Base-by-base conservation (phyloP, 148 eudicot genomes). In the Arctostaphylos glauca region DNA sequence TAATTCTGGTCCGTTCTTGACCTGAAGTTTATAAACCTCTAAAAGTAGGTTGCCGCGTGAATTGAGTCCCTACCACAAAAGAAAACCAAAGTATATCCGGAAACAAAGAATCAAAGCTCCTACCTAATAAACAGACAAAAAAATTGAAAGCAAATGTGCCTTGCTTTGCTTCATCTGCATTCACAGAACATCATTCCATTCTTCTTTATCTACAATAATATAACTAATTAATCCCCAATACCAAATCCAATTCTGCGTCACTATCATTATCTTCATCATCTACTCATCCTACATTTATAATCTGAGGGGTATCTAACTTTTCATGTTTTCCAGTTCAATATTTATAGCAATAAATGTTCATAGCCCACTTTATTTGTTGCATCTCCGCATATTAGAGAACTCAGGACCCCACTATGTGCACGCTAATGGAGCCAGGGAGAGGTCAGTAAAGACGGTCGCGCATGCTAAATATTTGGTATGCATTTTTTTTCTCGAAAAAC, bases 121-220 rank as follows among this genome's bases (percentile, higher is more conserved):
- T 3, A 60, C 19, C 8, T n/a, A 62, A 64, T n/a, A 62, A 64
- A 0, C 23, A 19, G 66, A 5, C 6, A 9, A 6, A 19, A 59
- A 18, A 13, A 18, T 60, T 41, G 3, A 71, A 71, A 71, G 76
- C 31, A 73, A 73, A 73, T 73, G 53, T 73, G 19, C 76, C 21
- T 18, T 73, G 12, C 76, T 46, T 73, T 73, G 76, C 76, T 73
- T 73, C 76, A 19, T 13, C 76, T 46, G 18, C 53, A 18, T 46
- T 73, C 76, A 16, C 3, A 46, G 76, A 18, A 73, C 53, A 43
- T 73, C 14, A 73, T 73, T 73, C 76, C 21, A 44, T 43, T 48
- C 53, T 73, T 73, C 76, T 47, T 47, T 73, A 46, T 18, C 52
- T 46, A 18, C 48, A 70, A 70, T 70, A 41, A 67, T 31, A 31